Base-by-base conservation (phyloP, 768 basidiomycete species). In the Asterophora parasitica region DNA sequence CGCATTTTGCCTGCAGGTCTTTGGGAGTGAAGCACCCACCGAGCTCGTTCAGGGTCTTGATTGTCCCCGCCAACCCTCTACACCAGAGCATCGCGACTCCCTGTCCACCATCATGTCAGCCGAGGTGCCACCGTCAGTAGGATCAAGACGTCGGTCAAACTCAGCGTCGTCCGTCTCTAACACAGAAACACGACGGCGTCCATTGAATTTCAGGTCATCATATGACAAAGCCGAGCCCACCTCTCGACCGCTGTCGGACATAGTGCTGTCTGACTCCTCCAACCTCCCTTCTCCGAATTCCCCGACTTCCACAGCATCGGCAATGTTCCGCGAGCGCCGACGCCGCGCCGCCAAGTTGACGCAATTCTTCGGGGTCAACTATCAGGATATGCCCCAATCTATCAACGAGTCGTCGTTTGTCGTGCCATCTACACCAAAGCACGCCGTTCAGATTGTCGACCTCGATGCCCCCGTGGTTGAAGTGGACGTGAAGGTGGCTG, bases 351-450 rank as follows among this genome's bases (percentile, higher is more conserved):
- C 71, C 48, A 82, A 81, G 59, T 61, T 82, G 34, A 68, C 76
- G 19, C 73, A 72, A 36, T 81, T 82, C 62, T 81, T 81, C 58
- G 79, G 79, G 11, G 78, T 80, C 27, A 68, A 63, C 20, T 73
- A 72, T 53, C 63, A 72, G 44, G 74, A 77, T 52, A 64, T 82
- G 23, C 60, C 67, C 4, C 52, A 60, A 19, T 60, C 64, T 2
- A 38, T 62, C 10, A 34, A 50, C 9, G 47, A 51, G 31, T 44
- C n/a, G n/a, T n/a, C 49, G 26, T 27, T 49, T 38, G 16, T 28
- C n/a, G 33, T 36, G 9, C 38, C 48, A 15, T 12, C 49, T 32
- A 7, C 38, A 13, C 16, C 48, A 1, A 39, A 37, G 17, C 36
- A 26, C 11, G 28, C 13, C 10, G 23, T 23, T 23, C 23, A 23